Conservation (phyloP, 2,329 filamentous ascomycete genomes). For the Penicillium sp. region DNA sequence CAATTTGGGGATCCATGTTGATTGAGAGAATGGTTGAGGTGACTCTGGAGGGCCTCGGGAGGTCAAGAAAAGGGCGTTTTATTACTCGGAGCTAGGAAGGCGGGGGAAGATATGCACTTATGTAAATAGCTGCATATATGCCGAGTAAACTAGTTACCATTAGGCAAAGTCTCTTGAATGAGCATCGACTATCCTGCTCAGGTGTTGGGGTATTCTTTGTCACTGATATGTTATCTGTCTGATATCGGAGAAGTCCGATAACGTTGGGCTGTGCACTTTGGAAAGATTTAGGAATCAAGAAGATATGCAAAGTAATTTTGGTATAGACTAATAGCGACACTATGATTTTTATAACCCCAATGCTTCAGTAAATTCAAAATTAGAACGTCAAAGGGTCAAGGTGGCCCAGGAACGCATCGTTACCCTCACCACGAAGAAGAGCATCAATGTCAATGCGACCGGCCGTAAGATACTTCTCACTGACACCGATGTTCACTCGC, state of each 20-base stretch:
- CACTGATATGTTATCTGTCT: slow-evolving; percentile 7
- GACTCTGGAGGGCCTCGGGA: neutral
- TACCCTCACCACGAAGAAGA: slow-evolving; percentile 64
- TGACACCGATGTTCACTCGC: slow-evolving; percentile 83
- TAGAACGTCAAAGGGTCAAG: slow-evolving; percentile 49
- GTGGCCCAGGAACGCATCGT: slow-evolving; percentile 65
- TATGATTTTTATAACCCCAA: slow-evolving; percentile 3
- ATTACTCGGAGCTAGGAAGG: neutral
- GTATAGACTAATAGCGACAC: slow-evolving; percentile 15
- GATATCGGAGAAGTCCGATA: slow-evolving; percentile 1
- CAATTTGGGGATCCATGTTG: slow-evolving; percentile 24
- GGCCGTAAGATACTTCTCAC: slow-evolving; percentile 79
- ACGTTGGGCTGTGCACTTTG: neutral
- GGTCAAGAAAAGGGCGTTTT: neutral
- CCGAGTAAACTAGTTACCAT: neutral
- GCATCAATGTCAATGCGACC: slow-evolving; percentile 79
- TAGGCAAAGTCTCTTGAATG: neutral
- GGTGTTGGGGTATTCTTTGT: slow-evolving; percentile 3
- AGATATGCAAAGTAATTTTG: slow-evolving; percentile 3
- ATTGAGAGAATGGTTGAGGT: neutral
- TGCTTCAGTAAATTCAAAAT: neutral
- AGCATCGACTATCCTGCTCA: neutral
- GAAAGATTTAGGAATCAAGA: neutral
- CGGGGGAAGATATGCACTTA: slow-evolving; percentile 8
- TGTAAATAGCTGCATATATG: slow-evolving; percentile 4